Conservation (phyloP, 2,329 filamentous ascomycete genomes). For the Pseudopithomyces chartarum region DNA sequence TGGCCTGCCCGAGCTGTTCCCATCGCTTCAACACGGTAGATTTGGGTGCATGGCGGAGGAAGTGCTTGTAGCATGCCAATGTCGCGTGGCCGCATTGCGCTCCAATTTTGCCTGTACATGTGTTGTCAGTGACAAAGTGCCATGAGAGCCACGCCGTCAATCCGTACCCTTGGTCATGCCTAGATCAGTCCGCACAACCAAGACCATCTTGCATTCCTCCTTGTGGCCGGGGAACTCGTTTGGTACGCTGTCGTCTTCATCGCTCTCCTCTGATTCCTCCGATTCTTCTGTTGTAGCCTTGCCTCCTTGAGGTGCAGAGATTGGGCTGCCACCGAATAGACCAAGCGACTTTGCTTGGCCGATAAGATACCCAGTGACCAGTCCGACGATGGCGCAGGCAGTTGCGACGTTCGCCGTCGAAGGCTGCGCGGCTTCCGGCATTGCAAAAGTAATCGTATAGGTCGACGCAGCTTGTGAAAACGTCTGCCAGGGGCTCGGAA, state of each 20-base stretch:
- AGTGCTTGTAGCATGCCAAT: slow-evolving; percentile 92
- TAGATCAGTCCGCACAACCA: slow-evolving; percentile 90
- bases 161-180: slow-evolving; percentile 92
- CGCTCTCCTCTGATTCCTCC: slow-evolving; percentile 33
- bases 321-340: slow-evolving; percentile 65
- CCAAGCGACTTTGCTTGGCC: slow-evolving; percentile 71
- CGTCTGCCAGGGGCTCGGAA: too few species aligned
- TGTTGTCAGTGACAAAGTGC: slow-evolving; percentile 5
- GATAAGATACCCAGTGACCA: slow-evolving; percentile 76
- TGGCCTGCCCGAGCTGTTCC: slow-evolving; percentile 86
- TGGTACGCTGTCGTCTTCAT: slow-evolving; percentile 41
- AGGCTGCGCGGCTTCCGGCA: slow-evolving; percentile 52
- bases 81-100: slow-evolving; percentile 97
- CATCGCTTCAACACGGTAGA: slow-evolving; percentile 76
- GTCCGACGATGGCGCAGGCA: slow-evolving; percentile 74
- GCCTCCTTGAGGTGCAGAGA: slow-evolving; percentile 31
- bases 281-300: slow-evolving; percentile 25
- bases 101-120: slow-evolving; percentile 82
- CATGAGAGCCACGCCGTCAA: neutral
- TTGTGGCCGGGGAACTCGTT: slow-evolving; percentile 54
- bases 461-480: too few species aligned
- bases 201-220: slow-evolving; percentile 92
- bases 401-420: slow-evolving; percentile 67
- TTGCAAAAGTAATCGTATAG: neutral
- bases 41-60: slow-evolving; percentile 61